These are phyloP conservation scores for Pseudonitzschia pungens DNA, from an alignment of 108 stramenopile species.

Conservation along the genomic window DNA sequence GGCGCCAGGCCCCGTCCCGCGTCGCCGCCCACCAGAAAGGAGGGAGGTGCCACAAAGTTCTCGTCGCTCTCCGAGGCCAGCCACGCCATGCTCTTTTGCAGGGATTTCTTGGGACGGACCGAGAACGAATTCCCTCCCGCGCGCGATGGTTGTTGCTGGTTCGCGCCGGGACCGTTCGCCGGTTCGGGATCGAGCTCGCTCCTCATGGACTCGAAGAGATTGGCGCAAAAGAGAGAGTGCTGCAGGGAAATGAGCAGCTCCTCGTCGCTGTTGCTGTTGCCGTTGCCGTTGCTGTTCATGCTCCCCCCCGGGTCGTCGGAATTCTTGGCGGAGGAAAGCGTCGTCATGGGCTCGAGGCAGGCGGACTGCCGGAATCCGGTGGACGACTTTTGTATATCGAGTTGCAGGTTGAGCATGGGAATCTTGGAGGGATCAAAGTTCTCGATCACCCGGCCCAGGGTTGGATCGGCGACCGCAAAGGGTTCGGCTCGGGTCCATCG, in stretches of 20 bases:
- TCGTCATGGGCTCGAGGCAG: constrained; percentile 56
- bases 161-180: not conserved
- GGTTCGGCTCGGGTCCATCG: constrained; percentile 69
- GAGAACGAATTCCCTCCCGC: constrained; percentile 14
- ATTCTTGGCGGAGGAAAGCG: constrained; percentile 5
- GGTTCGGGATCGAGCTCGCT: constrained; percentile 51
- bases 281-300: not conserved
- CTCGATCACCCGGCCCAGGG: constrained; percentile 68
- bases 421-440: constrained; percentile 83
- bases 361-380: constrained; percentile 72
- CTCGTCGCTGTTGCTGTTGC: constrained; percentile 49
- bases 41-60: constrained; percentile 73
- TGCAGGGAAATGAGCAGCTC: constrained; percentile 72
- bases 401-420: constrained; percentile 69
- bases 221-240: constrained; percentile 87
- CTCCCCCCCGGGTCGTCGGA: not conserved
- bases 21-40: constrained; percentile 54
- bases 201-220: constrained; percentile 83
- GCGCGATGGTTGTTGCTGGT: not conserved
- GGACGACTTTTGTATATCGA: constrained; percentile 78
- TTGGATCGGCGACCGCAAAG: constrained; percentile 80
- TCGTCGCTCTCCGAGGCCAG: constrained; percentile 78
- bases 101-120: not conserved
- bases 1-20: constrained; percentile 37
- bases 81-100: constrained; percentile 54